phyloP scores from a whole-genome alignment of 495 filamentous ascomycete genomes.

The Penicillium odoratum region DNA sequence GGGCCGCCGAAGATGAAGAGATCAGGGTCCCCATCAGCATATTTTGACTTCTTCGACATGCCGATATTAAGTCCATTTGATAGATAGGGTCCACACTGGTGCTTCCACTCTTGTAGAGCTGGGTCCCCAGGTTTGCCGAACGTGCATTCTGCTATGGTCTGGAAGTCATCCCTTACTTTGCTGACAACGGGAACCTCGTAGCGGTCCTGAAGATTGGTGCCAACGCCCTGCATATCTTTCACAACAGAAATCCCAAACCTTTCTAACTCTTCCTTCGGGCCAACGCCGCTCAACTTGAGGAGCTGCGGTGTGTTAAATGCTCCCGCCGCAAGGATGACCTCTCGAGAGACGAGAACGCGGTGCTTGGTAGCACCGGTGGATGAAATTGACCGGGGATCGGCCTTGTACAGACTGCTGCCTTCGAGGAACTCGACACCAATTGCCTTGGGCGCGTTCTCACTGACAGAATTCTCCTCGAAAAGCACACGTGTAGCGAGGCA shows the following conservation, averaged over 20 bases:
- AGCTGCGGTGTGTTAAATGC: slow-evolving; percentile 62
- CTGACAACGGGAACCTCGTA: slow-evolving; percentile 51
- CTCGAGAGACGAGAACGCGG: slow-evolving; percentile 29
- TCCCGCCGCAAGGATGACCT: slow-evolving; percentile 61
- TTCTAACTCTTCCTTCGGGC: slow-evolving; percentile 48
- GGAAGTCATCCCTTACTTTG: slow-evolving; percentile 29
- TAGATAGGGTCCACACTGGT: slow-evolving; percentile 32
- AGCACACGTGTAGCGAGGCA: slow-evolving; percentile 61
- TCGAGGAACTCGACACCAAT: slow-evolving; percentile 64
- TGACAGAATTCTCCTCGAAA: slow-evolving; percentile 45
- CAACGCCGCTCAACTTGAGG: slow-evolving; percentile 64
- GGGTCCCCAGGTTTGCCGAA: no score
- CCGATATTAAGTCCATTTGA: slow-evolving; percentile 46
- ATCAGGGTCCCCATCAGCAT: slow-evolving; percentile 33
- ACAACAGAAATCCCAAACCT: slow-evolving; percentile 51
- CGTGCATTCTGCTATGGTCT: no score
- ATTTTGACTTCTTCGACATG: slow-evolving; percentile 45
- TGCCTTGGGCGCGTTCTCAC: slow-evolving; percentile 45
- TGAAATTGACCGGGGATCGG: slow-evolving; percentile 43
- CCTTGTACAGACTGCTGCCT: slow-evolving; percentile 59
- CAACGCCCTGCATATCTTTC: slow-evolving; percentile 58
- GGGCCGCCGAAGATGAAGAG: slow-evolving; percentile 53
- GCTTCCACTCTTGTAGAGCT: no score
- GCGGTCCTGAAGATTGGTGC: slow-evolving; percentile 67
- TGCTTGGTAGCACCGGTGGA: slow-evolving; percentile 36